phyloP scores from a whole-genome alignment of 176 grass and related monocot genomes.

The Aegilops sharonensis region DNA sequence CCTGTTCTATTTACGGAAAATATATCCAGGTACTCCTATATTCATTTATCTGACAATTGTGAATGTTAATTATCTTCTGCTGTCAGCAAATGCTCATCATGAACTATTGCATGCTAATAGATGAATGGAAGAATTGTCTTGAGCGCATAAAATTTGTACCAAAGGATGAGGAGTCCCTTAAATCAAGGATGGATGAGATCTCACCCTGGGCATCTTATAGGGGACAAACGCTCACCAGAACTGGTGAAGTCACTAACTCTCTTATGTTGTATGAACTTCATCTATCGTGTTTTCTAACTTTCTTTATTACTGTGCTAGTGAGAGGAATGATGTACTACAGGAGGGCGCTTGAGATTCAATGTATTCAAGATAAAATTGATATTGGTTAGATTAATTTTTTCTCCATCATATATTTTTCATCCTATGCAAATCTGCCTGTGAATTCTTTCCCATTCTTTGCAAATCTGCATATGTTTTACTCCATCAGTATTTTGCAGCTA shows the following conservation, averaged over 20 bases:
- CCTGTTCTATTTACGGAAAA: constrained; percentile 81
- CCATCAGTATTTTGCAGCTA: constrained; percentile 40
- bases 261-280: not conserved
- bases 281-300: constrained; percentile 23
- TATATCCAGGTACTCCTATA: constrained; percentile 71
- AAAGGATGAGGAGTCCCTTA: constrained; percentile 24
- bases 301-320: constrained; percentile 49
- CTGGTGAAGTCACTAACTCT: constrained; percentile 47
- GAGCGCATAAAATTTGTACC: constrained; percentile 34
- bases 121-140: constrained; percentile 84
- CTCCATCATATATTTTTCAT: not conserved
- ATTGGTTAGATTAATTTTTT: constrained; percentile 36
- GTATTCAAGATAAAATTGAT: constrained; percentile 50
- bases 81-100: constrained; percentile 20
- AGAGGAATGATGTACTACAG: constrained; percentile 99
- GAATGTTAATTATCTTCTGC: not conserved
- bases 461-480: constrained; percentile 7
- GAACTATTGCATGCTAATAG: constrained; percentile 36
- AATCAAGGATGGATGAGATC: constrained; percentile 16
- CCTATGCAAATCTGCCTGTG: not conserved
- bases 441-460: constrained; percentile 6
- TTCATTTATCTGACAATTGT: not conserved
- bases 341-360: constrained; percentile 72
- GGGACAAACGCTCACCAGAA: constrained; percentile 86
- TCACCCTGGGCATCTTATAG: constrained; percentile 82